These are phyloP conservation scores for Lizonia empirigonia DNA, from an alignment of 2,329 filamentous ascomycete species.

Conservation along the genomic window DNA sequence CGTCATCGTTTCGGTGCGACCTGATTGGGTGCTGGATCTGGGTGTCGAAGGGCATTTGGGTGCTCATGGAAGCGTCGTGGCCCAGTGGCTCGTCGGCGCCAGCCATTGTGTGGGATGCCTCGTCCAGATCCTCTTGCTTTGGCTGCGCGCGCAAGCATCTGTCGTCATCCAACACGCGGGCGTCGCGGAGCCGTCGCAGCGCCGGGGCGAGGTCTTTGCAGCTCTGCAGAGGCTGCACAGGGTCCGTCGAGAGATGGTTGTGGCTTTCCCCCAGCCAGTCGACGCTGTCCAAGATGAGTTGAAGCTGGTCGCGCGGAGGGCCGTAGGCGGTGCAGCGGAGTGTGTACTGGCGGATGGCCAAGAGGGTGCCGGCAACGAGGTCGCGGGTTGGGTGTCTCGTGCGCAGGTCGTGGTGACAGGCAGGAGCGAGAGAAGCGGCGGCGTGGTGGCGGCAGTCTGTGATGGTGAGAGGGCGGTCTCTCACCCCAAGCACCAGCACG, in stretches of 20 bases:
- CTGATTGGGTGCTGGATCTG: slow-evolving; percentile 23
- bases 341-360: slow-evolving; percentile 28
- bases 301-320: slow-evolving; percentile 25
- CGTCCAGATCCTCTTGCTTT: not conserved
- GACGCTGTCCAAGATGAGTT: slow-evolving; percentile 29
- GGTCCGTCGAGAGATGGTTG: not conserved
- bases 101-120: slow-evolving; percentile 10
- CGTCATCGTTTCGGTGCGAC: slow-evolving; percentile 6
- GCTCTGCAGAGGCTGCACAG: slow-evolving; percentile 10
- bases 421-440: slow-evolving; percentile 21
- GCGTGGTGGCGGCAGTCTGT: slow-evolving; percentile 37
- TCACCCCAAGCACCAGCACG: slow-evolving; percentile 34
- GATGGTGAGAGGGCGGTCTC: slow-evolving; percentile 25
- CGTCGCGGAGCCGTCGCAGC: slow-evolving; percentile 19
- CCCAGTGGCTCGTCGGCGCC: slow-evolving; percentile 1
- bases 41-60: slow-evolving; percentile 31
- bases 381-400: slow-evolving; percentile 1
- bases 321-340: slow-evolving; percentile 38
- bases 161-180: slow-evolving; percentile 21
- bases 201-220: slow-evolving; percentile 10
- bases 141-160: slow-evolving; percentile 22
- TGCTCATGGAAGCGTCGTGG: slow-evolving; percentile 10
- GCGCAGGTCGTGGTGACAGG: slow-evolving; percentile 18
- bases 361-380: not conserved
- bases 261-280: slow-evolving; percentile 19